A percentile compares a stretch with the other conserved stretches of the same genome.
Conservation (phyloP, 2,329 filamentous ascomycete species). For the Sporothrix humicola region DNA sequence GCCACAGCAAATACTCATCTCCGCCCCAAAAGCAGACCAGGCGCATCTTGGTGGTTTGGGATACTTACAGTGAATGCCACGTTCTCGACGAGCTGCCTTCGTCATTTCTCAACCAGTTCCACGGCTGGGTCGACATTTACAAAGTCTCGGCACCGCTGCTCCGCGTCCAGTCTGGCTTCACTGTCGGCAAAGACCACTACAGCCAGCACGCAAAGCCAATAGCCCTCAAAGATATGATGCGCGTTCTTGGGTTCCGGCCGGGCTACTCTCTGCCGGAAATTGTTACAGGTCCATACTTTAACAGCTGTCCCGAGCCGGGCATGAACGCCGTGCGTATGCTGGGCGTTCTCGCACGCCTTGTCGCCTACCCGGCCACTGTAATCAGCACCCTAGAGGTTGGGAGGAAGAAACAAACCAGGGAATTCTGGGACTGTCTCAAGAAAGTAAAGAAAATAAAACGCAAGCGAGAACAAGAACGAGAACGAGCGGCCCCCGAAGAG, state of each 20-base stretch:
- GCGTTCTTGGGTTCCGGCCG: not conserved
- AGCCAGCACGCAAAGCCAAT: no score
- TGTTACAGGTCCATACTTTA: no score
- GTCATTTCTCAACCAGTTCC: not conserved
- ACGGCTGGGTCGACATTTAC: slow-evolving; percentile 14
- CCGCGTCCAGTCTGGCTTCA: not conserved
- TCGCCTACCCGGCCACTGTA: not conserved
- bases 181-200: no score
- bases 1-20: not conserved
- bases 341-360: slow-evolving; percentile 2
- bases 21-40: not conserved
- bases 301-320: not conserved
- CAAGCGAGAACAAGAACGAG: no score
- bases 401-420: no score
- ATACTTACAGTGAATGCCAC: not conserved
- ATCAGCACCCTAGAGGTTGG: not conserved
- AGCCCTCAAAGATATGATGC: no score
- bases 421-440: no score
- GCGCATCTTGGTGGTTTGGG: not conserved
- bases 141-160: not conserved
- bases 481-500: no score
- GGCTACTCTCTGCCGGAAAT: not conserved
- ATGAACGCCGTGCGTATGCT: slow-evolving; percentile 17
- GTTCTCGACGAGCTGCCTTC: not conserved
- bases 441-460: no score